A percentile compares a stretch with the other conserved stretches of the same genome.
Conservation (phyloP, 1,139 yeast genomes). For the Wickerhamomyces sp. region DNA sequence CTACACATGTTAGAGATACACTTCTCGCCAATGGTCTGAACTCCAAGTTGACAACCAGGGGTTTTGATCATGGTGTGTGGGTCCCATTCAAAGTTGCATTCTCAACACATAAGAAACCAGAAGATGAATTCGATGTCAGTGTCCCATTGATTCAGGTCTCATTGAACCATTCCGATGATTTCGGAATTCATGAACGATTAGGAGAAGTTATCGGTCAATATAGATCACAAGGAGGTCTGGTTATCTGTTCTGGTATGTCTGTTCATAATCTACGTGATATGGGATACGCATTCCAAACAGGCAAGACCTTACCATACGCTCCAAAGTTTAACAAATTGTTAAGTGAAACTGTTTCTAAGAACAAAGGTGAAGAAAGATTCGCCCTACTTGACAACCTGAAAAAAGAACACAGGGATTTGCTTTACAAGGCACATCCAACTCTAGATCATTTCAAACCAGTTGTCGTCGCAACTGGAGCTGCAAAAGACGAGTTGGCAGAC, state of each 20-base stretch:
- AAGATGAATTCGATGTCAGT: conserved; percentile 35
- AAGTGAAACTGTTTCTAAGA: conserved; percentile 30
- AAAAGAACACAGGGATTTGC: conserved; percentile 30
- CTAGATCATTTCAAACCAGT: conserved; percentile 70
- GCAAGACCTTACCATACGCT: conserved; percentile 42
- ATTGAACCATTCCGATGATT: conserved; percentile 41
- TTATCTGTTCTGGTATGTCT: conserved; percentile 71
- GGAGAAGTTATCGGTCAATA: conserved; percentile 53
- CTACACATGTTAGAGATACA: conserved; percentile 39
- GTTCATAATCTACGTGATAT: conserved; percentile 70
- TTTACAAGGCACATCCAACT: conserved; percentile 63
- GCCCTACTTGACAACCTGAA: conserved; percentile 33
- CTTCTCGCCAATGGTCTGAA: conserved; percentile 41
- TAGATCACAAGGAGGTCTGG: conserved; percentile 46
- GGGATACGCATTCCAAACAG: conserved; percentile 22
- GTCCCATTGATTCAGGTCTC: conserved; percentile 68
- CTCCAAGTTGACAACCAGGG: conserved; percentile 44
- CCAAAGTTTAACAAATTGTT: conserved; percentile 46
- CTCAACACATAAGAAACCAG: conserved; percentile 33
- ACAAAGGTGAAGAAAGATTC: conserved; percentile 26
- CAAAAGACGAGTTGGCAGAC: conserved; percentile 34
- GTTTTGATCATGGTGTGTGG: conserved; percentile 82
- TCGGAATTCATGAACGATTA: conserved; percentile 45
- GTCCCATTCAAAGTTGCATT: conserved; percentile 75
- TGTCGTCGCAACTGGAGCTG: conserved; percentile 63